Percentiles rank a stretch among this genome's conserved stretches.
phyloP scores from a whole-genome alignment of 306 rosid species.

The Vigna reflexopilosa region DNA sequence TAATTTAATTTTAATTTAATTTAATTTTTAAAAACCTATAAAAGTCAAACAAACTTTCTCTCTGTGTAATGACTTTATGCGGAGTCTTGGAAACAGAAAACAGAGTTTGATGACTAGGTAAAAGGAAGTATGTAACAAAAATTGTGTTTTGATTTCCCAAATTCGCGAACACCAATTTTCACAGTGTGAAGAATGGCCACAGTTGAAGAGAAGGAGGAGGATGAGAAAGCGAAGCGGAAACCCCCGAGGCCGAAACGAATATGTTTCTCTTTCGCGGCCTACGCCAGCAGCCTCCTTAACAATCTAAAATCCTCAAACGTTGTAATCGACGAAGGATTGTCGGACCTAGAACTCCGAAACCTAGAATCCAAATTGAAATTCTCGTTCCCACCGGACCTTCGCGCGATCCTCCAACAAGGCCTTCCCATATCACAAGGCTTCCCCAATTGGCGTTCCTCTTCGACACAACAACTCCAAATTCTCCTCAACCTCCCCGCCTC shows the following conservation, averaged over 20 bases:
- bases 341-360: slow-evolving; percentile 60
- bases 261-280: slow-evolving; percentile 89
- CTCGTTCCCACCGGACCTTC: slow-evolving; percentile 86
- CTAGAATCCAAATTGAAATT: slow-evolving; percentile 63
- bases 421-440: slow-evolving; percentile 72
- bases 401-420: slow-evolving; percentile 74
- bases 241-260: slow-evolving; percentile 53
- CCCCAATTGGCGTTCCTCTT: slow-evolving; percentile 90
- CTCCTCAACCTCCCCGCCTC: slow-evolving; percentile 66
- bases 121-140: background rate
- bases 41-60: background rate
- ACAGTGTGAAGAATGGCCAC: background rate
- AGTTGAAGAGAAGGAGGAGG: background rate
- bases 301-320: slow-evolving; percentile 58
- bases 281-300: slow-evolving; percentile 59
- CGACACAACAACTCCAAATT: slow-evolving; percentile 68
- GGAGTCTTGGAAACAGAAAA: background rate
- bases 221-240: slow-evolving; percentile 4
- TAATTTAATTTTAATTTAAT: background rate
- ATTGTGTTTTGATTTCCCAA: background rate
- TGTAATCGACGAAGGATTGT: slow-evolving; percentile 61
- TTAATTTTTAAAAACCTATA: background rate
- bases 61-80: background rate
- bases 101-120: background rate
- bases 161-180: background rate